Conservation (phyloP, 1,284 basidiomycete genomes). For the Meira miltonrushii region DNA sequence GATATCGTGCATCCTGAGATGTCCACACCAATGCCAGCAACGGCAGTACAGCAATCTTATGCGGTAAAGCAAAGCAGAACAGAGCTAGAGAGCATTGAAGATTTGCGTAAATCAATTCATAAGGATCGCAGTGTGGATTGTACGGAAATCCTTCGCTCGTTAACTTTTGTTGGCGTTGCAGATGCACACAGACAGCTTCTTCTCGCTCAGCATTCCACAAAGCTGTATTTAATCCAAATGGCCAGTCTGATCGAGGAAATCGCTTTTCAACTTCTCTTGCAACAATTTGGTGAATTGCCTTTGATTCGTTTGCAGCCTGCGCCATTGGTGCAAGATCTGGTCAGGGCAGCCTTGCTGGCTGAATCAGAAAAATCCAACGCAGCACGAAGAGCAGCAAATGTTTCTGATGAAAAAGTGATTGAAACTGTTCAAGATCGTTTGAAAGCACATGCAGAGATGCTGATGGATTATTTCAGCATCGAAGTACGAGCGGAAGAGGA, state of each 20-base stretch:
- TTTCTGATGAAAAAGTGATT: conserved; percentile 59
- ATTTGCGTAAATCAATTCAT: conserved; percentile 62
- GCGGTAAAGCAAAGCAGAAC: conserved; percentile 72
- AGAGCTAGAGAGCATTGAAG: conserved; percentile 70
- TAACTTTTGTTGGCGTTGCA: conserved; percentile 88
- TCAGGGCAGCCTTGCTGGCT: conserved; percentile 58
- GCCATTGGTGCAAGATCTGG: conserved; percentile 65
- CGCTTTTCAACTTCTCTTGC: conserved; percentile 86
- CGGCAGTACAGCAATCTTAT: neutral
- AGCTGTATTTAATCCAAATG: conserved; percentile 60
- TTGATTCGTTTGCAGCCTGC: conserved; percentile 76
- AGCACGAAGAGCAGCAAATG: conserved; percentile 48
- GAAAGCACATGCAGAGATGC: conserved; percentile 67
- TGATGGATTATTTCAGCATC: conserved; percentile 86
- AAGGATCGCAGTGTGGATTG: conserved; percentile 63
- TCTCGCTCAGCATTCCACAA: conserved; percentile 79
- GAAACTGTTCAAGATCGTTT: conserved; percentile 57
- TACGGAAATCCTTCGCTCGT: conserved; percentile 74
- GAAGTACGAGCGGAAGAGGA: conserved; percentile 55
- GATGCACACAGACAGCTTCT: conserved; percentile 71
- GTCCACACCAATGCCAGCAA: neutral
- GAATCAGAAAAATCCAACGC: conserved; percentile 68
- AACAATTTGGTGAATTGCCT: conserved; percentile 81
- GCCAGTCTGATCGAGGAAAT: conserved; percentile 69
- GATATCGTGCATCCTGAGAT: conserved; percentile 35